Percentiles rank a stretch among this genome's conserved stretches.
These are phyloP conservation scores for Macrocybe sp. DNA, from an alignment of 1,284 basidiomycete species.

Conservation along the genomic window DNA sequence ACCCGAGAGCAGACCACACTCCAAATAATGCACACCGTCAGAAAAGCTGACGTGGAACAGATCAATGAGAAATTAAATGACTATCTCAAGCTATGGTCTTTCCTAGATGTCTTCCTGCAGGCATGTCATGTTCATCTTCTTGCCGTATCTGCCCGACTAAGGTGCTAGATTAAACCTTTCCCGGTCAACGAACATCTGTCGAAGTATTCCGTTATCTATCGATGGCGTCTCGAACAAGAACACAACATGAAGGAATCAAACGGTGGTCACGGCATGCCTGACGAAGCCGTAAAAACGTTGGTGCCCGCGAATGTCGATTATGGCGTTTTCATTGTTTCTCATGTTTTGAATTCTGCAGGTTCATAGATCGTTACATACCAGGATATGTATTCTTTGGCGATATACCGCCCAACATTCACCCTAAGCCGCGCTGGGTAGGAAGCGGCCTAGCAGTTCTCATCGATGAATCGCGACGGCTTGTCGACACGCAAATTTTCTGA, in stretches of 20 bases:
- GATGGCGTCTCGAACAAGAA: slow-evolving; percentile 86
- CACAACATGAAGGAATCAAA: slow-evolving; percentile 80
- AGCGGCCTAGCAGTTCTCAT: slow-evolving; percentile 38
- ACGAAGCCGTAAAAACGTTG: slow-evolving; percentile 69
- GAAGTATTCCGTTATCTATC: slow-evolving; percentile 56
- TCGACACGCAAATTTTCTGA: slow-evolving; percentile 22
- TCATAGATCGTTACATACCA: slow-evolving; percentile 80
- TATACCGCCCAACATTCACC: slow-evolving; percentile 26
- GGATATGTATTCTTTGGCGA: slow-evolving; percentile 78
- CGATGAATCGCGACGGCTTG: slow-evolving; percentile 37
- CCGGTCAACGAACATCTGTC: slow-evolving; percentile 28
- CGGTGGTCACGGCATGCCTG: slow-evolving; percentile 83
- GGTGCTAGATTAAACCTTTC: slow-evolving; percentile 44
- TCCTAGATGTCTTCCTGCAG: slow-evolving; percentile 69
- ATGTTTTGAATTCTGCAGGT: slow-evolving; percentile 33
- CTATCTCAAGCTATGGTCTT: slow-evolving; percentile 65
- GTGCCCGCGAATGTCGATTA: slow-evolving; percentile 18
- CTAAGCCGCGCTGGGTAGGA: slow-evolving; percentile 31
- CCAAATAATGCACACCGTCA: slow-evolving; percentile 35
- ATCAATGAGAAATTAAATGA: slow-evolving; percentile 56
- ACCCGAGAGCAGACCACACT: slow-evolving; percentile 28
- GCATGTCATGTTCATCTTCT: slow-evolving; percentile 28
- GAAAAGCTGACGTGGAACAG: slow-evolving; percentile 45
- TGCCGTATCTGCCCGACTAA: background rate
- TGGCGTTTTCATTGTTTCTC: slow-evolving; percentile 1